phyloP scores from a whole-genome alignment of 225 moss, liverwort and hornwort species.

The Physcomitrium patens region DNA sequence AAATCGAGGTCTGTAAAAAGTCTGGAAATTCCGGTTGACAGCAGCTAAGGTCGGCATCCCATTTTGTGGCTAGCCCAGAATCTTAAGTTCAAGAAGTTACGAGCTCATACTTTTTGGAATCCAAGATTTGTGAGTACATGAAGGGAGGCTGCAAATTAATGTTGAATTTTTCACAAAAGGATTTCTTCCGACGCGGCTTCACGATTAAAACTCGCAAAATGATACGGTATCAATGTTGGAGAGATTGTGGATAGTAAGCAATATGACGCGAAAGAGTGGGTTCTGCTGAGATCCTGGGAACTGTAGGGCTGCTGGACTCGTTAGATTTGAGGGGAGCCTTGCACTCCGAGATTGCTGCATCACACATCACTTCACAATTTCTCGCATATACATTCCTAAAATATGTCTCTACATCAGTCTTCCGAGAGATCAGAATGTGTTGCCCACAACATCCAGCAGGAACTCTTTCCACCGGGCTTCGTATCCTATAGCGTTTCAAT shows the following conservation, averaged over 20 bases:
- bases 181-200: background rate
- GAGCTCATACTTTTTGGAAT: background rate
- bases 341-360: constrained; percentile 36
- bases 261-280: constrained; percentile 38
- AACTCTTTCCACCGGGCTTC: too few relatives aligned
- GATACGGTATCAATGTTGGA: background rate
- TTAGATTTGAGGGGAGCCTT: constrained; percentile 26
- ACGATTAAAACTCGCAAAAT: background rate
- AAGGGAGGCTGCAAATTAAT: background rate
- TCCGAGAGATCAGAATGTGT: too few relatives aligned
- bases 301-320: constrained; percentile 33
- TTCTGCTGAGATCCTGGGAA: constrained; percentile 51
- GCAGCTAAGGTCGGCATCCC: background rate
- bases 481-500: too few relatives aligned
- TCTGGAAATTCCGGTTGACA: background rate
- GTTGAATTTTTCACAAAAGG: background rate
- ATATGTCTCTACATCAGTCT: background rate
- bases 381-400: background rate
- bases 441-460: too few relatives aligned
- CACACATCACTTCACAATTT: constrained; percentile 35
- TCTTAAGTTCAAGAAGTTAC: background rate
- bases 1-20: background rate
- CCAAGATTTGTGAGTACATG: background rate
- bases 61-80: background rate
- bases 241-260: background rate